Percentiles rank a stretch among this genome's conserved stretches.
phyloP scores from a whole-genome alignment of 495 filamentous ascomycete genomes.

The Podospora pseudopauciseta region DNA sequence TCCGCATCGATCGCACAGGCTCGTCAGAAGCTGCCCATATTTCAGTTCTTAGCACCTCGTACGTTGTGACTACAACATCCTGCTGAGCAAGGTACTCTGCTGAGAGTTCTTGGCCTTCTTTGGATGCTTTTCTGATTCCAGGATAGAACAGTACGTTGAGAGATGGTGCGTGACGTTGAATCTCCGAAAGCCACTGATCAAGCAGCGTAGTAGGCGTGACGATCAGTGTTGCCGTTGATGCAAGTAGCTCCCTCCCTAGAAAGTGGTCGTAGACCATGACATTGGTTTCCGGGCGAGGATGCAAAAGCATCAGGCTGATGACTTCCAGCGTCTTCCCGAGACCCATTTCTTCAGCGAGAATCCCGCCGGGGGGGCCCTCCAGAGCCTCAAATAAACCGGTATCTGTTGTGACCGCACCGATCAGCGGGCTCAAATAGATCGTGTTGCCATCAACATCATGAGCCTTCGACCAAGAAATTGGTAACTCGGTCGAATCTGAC shows the following conservation, averaged over 20 bases:
- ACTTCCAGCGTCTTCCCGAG: constrained; percentile 92
- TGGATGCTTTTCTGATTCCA: constrained; percentile 44
- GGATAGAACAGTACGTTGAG: constrained; percentile 42
- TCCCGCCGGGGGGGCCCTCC: constrained; percentile 57
- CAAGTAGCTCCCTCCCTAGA: constrained; percentile 37
- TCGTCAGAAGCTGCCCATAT: constrained; percentile 67
- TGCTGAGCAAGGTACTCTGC: constrained; percentile 51
- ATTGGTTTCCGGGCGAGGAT: constrained; percentile 39
- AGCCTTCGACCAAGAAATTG: constrained; percentile 16
- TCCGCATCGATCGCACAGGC: constrained; percentile 63
- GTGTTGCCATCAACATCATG: constrained; percentile 33
- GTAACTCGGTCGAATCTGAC: constrained; percentile 4
- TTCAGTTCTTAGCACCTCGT: constrained; percentile 70
- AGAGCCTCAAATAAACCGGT: constrained; percentile 42
- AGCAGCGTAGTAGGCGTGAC: constrained; percentile 78
- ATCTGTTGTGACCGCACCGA: constrained; percentile 58
- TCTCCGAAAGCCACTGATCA: constrained; percentile 83
- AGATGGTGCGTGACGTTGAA: constrained; percentile 56
- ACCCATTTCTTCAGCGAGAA: constrained; percentile 93
- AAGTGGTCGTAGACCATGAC: constrained; percentile 24
- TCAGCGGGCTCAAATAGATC: constrained; percentile 56
- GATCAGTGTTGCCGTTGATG: constrained; percentile 71
- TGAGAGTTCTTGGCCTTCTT: constrained; percentile 35
- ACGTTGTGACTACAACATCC: constrained; percentile 86
- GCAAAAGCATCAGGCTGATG: constrained; percentile 68